These are phyloP conservation scores for Pseudogymnoascus sp. DNA, from an alignment of 2,329 filamentous ascomycete genomes.

Conservation along the genomic window DNA sequence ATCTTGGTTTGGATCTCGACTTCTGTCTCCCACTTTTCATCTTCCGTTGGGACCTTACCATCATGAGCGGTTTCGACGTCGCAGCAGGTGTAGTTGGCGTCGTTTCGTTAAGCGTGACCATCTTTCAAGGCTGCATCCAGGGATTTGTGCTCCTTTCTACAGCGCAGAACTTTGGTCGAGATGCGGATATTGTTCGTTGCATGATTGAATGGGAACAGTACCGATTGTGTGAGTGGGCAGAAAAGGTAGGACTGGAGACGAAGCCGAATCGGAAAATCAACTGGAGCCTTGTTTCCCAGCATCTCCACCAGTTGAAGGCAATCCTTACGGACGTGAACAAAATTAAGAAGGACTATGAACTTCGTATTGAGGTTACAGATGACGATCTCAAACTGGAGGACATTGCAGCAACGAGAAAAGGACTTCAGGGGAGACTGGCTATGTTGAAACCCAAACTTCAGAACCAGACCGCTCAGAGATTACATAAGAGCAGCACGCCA, in stretches of 20 bases:
- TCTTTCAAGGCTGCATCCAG: constrained; percentile 17
- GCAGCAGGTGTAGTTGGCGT: constrained; percentile 15
- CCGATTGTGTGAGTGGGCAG: constrained; percentile 15
- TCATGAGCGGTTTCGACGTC: constrained; percentile 12
- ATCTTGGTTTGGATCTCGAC: background rate
- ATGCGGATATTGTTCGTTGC: constrained; percentile 15
- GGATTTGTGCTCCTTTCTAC: constrained; percentile 18
- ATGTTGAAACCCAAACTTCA: constrained; percentile 12
- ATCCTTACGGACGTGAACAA: constrained; percentile 16
- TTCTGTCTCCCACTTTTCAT: background rate
- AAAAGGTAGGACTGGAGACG: constrained; percentile 13
- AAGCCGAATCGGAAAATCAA: constrained; percentile 18
- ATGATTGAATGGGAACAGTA: constrained; percentile 16
- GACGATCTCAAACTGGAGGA: constrained; percentile 6
- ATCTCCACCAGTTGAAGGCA: constrained; percentile 15
- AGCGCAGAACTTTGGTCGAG: constrained; percentile 17
- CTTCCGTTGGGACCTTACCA: background rate
- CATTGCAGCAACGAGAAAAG: constrained; percentile 7
- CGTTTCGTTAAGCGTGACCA: constrained; percentile 13
- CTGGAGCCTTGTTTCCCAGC: constrained; percentile 16
- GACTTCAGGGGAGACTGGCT: constrained; percentile 7
- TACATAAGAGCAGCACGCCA: constrained; percentile 17
- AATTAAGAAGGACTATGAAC: constrained; percentile 20
- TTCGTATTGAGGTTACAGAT: constrained; percentile 15
- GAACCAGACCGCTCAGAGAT: constrained; percentile 13